Evolutionary conservation across 1,284 basidiomycete species (phyloP).

Genomic region (Ustilago lituana): DNA sequence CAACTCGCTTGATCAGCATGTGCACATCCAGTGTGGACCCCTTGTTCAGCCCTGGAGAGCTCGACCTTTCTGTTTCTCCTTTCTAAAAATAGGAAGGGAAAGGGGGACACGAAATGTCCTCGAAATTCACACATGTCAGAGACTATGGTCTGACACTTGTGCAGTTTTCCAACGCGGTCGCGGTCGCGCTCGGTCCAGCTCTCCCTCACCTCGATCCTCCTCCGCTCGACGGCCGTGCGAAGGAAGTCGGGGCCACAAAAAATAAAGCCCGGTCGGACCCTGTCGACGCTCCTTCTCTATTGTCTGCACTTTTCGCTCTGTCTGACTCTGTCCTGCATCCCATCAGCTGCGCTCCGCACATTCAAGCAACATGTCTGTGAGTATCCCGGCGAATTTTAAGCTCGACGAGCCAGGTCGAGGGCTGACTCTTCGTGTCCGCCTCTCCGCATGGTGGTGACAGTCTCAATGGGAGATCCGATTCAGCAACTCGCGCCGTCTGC

Average conservation of each 20-base stretch:
- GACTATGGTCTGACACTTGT: neutral
- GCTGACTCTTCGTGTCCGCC: no score
- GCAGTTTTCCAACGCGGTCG: neutral
- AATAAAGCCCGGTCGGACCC: neutral
- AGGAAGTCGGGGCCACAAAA: neutral
- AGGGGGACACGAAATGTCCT: no score
- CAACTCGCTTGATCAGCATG: no score
- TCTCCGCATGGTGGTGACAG: constrained; percentile 5
- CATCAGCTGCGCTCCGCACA: neutral
- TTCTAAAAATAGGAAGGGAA: no score
- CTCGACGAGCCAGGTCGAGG: no score
- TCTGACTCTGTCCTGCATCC: no score
- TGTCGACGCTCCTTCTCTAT: no score
- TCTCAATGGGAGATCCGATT: constrained; percentile 69
- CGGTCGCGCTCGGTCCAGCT: constrained; percentile 19
- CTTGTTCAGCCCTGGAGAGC: no score
- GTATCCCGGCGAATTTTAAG: neutral
- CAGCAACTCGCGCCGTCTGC: constrained; percentile 79
- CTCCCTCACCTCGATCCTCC: neutral
- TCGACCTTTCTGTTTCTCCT: no score
- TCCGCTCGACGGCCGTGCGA: constrained; percentile 1
- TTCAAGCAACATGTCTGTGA: constrained; percentile 8
- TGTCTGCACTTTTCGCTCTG: no score
- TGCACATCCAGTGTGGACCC: no score
- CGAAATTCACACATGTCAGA: no score